These are phyloP conservation scores for Scheffersomyces parashehatae DNA, from an alignment of 1,139 yeast genomes.

Conservation along the genomic window DNA sequence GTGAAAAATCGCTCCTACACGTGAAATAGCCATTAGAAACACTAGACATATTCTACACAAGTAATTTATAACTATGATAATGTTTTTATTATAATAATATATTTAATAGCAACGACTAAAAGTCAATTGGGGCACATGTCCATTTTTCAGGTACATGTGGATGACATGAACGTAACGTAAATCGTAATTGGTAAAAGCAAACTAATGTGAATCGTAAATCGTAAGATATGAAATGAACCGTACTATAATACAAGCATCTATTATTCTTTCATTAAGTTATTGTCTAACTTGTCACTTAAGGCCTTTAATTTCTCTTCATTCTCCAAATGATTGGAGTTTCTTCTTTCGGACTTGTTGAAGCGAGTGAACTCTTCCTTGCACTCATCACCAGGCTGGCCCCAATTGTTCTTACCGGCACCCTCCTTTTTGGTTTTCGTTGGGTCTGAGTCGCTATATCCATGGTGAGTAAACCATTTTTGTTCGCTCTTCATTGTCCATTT, in stretches of 20 bases:
- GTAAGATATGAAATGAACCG: too few relatives aligned
- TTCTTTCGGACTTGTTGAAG: slow-evolving; percentile 31
- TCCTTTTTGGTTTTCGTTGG: slow-evolving; percentile 79
- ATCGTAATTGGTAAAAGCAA: not conserved
- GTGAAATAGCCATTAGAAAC: too few relatives aligned
- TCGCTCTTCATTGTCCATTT: slow-evolving; percentile 67
- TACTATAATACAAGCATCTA: not conserved
- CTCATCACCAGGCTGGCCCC: slow-evolving; percentile 76
- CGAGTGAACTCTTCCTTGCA: slow-evolving; percentile 25
- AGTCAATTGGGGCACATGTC: not conserved
- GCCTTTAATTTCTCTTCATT: slow-evolving; percentile 28
- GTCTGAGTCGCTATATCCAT: slow-evolving; percentile 63
- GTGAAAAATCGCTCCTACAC: not conserved
- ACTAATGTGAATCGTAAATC: not conserved
- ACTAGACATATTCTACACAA: too few relatives aligned
- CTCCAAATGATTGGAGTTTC: slow-evolving; percentile 42
- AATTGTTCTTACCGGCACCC: slow-evolving; percentile 81
- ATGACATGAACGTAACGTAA: not conserved
- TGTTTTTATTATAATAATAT: slow-evolving; percentile 1
- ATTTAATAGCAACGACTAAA: not conserved
- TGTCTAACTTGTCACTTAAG: slow-evolving; percentile 27
- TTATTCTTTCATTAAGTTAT: slow-evolving; percentile 8
- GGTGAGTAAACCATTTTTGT: slow-evolving; percentile 76
- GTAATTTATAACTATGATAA: not conserved
- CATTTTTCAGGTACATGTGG: not conserved